Evolutionary conservation across 176 grass and related monocot species (phyloP).

Genomic region (Oryza brachyantha): DNA sequence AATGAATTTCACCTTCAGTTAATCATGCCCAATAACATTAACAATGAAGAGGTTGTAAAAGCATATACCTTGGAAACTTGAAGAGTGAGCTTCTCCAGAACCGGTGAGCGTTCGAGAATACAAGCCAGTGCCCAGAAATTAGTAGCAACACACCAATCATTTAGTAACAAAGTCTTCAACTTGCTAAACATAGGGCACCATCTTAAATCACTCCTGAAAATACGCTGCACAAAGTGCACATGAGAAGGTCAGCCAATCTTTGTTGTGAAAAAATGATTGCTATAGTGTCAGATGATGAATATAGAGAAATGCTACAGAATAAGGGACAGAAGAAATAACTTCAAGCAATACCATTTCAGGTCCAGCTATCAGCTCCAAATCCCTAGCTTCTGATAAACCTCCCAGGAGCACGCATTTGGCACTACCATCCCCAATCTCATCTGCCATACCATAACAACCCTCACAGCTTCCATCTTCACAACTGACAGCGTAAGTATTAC

Average conservation of each 20-base stretch:
- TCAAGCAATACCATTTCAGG: background rate
- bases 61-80: slow-evolving; percentile 24
- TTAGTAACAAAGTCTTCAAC: too few species aligned
- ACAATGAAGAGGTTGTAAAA: background rate
- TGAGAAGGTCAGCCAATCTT: background rate
- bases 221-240: slow-evolving; percentile 5
- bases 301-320: background rate
- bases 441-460: background rate
- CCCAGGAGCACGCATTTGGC: background rate
- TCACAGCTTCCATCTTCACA: background rate
- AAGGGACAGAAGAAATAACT: background rate
- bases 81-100: slow-evolving; percentile 28
- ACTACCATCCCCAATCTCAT: background rate
- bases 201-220: background rate
- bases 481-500: background rate
- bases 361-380: background rate
- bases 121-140: background rate
- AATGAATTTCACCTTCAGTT: too few species aligned
- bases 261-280: background rate
- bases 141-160: background rate
- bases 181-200: too few species aligned
- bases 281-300: background rate
- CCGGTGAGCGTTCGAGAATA: slow-evolving; percentile 15
- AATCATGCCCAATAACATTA: background rate
- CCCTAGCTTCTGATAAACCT: background rate